These are phyloP conservation scores for Pseudocercospora cruenta DNA, from an alignment of 2,329 filamentous ascomycete species.

Conservation along the genomic window DNA sequence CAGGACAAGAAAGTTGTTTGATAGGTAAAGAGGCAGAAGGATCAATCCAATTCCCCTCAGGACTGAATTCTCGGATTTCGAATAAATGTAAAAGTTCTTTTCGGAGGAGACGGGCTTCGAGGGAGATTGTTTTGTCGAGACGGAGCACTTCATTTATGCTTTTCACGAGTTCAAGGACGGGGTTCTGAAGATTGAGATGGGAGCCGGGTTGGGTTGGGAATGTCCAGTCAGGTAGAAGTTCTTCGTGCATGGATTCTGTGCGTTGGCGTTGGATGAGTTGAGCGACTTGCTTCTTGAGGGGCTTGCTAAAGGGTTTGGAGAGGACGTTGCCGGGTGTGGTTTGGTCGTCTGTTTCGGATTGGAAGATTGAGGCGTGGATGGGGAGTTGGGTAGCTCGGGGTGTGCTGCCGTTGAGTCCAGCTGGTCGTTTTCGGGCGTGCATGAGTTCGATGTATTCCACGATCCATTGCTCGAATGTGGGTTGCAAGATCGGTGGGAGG, in stretches of 20 bases:
- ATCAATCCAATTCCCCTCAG: slow-evolving; percentile 85
- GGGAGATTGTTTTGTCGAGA: slow-evolving; percentile 85
- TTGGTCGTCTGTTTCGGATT: slow-evolving; percentile 62
- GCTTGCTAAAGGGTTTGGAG: slow-evolving; percentile 82
- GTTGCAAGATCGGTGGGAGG: slow-evolving; percentile 76
- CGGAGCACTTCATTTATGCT: slow-evolving; percentile 88
- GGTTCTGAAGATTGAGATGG: slow-evolving; percentile 67
- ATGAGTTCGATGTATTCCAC: slow-evolving; percentile 94
- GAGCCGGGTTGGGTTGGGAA: slow-evolving; percentile 82
- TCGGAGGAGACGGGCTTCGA: slow-evolving; percentile 84
- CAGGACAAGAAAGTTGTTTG: slow-evolving; percentile 78
- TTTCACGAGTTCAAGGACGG: slow-evolving; percentile 89
- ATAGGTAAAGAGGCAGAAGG: slow-evolving; percentile 76
- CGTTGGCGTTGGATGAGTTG: slow-evolving; percentile 82
- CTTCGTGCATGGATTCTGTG: slow-evolving; percentile 84
- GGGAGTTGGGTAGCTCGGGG: slow-evolving; percentile 65
- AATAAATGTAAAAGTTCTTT: slow-evolving; percentile 89
- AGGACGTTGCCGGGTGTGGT: slow-evolving; percentile 65
- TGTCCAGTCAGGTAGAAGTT: slow-evolving; percentile 81
- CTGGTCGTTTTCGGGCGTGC: slow-evolving; percentile 79
- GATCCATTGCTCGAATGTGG: slow-evolving; percentile 87
- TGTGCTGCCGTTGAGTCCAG: slow-evolving; percentile 46
- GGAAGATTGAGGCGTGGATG: slow-evolving; percentile 57
- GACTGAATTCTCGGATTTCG: slow-evolving; percentile 90
- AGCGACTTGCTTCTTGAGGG: slow-evolving; percentile 84